Evolutionary conservation across 75 land plant species (phyloP).

Genomic region (Pinus albicaulis): DNA sequence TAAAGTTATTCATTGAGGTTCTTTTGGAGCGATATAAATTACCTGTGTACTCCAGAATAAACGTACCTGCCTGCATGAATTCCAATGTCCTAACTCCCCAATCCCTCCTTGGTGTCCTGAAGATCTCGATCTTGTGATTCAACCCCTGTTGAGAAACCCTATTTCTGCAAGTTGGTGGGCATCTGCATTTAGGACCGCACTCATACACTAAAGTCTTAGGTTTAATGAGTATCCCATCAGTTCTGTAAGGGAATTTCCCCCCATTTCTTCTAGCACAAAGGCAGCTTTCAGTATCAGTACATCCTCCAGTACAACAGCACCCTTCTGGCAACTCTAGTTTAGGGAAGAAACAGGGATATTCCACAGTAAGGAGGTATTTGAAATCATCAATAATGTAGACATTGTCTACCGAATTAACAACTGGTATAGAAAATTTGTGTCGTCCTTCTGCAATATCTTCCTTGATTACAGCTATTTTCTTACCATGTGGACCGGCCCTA

Average conservation of each 20-base stretch:
- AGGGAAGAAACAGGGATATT: slow-evolving; percentile 8
- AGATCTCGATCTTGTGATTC: slow-evolving; percentile 57
- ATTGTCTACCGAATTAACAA: no score
- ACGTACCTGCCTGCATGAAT: slow-evolving; percentile 71
- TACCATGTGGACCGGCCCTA: no score
- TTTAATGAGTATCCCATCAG: slow-evolving; percentile 42
- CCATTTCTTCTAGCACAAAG: no score
- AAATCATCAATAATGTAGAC: no score
- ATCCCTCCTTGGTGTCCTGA: slow-evolving; percentile 59
- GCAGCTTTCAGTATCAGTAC: no score
- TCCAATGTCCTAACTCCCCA: slow-evolving; percentile 95
- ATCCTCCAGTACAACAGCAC: no score
- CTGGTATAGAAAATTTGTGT: no score
- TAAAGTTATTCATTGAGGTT: slow-evolving; percentile 25
- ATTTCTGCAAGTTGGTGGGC: slow-evolving; percentile 53
- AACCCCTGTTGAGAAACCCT: slow-evolving; percentile 62
- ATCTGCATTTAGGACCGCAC: slow-evolving; percentile 56
- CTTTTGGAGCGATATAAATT: slow-evolving; percentile 30
- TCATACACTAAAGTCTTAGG: slow-evolving; percentile 65
- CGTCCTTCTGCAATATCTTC: no score
- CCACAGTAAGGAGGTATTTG: slow-evolving; percentile 11
- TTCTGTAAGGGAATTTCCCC: slow-evolving; percentile 62
- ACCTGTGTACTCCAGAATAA: slow-evolving; percentile 82
- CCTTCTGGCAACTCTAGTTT: no score
- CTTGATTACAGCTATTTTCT: no score